phyloP scores from a whole-genome alignment of 1,284 basidiomycete species.

The Ceraceosorus guamensis region DNA sequence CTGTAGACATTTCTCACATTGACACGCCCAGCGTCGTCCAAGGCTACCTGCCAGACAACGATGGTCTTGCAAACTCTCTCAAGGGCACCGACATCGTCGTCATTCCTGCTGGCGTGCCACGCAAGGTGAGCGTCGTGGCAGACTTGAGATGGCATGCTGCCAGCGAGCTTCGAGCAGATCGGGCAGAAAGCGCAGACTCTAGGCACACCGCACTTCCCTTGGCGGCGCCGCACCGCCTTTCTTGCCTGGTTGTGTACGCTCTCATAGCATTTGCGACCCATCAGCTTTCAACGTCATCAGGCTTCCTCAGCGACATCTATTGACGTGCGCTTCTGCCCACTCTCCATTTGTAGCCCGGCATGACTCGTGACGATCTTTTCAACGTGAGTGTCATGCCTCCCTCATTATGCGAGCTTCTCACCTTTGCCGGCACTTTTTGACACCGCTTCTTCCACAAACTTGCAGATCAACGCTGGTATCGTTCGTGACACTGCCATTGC shows the following conservation, averaged over 20 bases:
- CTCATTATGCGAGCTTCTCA: slow-evolving; percentile 29
- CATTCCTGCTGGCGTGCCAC: slow-evolving; percentile 93
- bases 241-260: no score
- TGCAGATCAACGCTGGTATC: slow-evolving; percentile 94
- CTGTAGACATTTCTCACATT: slow-evolving; percentile 87
- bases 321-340: no score
- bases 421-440: slow-evolving; percentile 50
- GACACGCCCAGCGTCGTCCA: slow-evolving; percentile 51
- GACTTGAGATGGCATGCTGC: no score
- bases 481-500: slow-evolving; percentile 84
- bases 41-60: slow-evolving; percentile 54
- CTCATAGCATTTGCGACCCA: no score
- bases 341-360: slow-evolving; percentile 50
- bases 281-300: no score
- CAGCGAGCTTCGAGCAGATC: no score
- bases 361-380: slow-evolving; percentile 82
- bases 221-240: no score
- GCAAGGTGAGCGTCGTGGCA: slow-evolving; percentile 69
- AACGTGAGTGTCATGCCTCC: slow-evolving; percentile 58
- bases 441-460: no score
- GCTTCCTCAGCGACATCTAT: no score
- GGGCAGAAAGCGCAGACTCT: no score
- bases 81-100: slow-evolving; percentile 81
- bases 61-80: slow-evolving; percentile 74
- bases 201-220: no score